Evolutionary conservation across 1,284 basidiomycete species (phyloP).

Genomic region (Fomitopsis palustris): DNA sequence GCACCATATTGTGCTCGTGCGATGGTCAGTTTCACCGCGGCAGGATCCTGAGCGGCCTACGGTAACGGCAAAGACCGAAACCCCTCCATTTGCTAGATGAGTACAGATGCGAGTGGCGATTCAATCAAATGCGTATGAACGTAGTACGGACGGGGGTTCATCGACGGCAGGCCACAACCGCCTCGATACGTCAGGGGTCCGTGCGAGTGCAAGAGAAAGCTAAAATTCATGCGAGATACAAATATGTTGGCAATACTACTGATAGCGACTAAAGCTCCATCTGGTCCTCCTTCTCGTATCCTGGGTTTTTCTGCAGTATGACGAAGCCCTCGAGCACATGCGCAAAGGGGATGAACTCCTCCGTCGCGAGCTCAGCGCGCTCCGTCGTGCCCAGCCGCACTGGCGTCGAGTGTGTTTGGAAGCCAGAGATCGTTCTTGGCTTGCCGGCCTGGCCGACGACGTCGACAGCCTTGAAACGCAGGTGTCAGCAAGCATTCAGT

Average conservation of each 20-base stretch:
- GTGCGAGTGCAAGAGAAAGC: constrained; percentile 2
- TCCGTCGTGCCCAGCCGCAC: constrained; percentile 93
- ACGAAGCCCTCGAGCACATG: constrained; percentile 90
- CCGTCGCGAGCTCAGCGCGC: constrained; percentile 93
- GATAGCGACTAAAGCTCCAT: constrained; percentile 59
- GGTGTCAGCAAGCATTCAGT: background rate
- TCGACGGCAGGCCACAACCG: no score
- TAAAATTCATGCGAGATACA: constrained; percentile 5
- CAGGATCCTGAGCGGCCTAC: background rate
- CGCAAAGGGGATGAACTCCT: constrained; percentile 92
- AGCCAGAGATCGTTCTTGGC: constrained; percentile 88
- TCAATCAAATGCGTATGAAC: background rate
- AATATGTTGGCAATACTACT: background rate
- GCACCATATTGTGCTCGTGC: constrained; percentile 6
- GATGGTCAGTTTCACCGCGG: background rate
- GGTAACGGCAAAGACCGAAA: background rate
- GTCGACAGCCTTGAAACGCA: constrained; percentile 66
- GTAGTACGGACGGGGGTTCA: no score
- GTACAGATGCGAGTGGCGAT: background rate
- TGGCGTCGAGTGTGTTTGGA: constrained; percentile 97
- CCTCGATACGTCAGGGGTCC: background rate
- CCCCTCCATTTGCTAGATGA: background rate
- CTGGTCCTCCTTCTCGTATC: constrained; percentile 78
- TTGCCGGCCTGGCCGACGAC: constrained; percentile 91
- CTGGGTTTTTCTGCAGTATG: constrained; percentile 84